Evolutionary conservation across 495 filamentous ascomycete genomes (phyloP), one percentile per base, ranked within the genome.

Genomic region (Lineolata rhizophorae): DNA sequence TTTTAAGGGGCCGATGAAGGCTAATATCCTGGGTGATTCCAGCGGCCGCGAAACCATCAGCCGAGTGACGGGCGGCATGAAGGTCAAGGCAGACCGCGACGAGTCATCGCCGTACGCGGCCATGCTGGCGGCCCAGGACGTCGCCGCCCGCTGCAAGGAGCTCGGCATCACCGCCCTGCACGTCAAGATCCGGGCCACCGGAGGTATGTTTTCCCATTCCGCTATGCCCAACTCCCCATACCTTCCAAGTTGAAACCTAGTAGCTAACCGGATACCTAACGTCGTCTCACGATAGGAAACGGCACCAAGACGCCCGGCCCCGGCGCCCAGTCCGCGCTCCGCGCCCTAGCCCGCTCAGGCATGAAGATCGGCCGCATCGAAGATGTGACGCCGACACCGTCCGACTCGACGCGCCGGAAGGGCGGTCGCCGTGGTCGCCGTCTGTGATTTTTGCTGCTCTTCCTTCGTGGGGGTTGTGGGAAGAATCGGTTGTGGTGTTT

Each of bases 21-120:
- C 72, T 78, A 62, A 80, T 61, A 52, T 53, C 46, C 59, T 62
- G 58, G 58, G 58, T 71, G 61, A 62, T 66, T 60, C 64, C 70
- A 92, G 81, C 62, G 87, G 87, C 63, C 87, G 87, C 63, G 87
- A 99, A 82, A 99, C 87, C 62, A 85, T 99, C 62, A 72, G 67
- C 71, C 83, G 87, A 75, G 83, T 99, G 38, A 99, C 87, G 47
- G 87, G 87, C 61, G 87, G 87, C 54, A 95, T 95, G 87, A 99
- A 99, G 70, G 87, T 99, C 67, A 99, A 99, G 76, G 87, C 87
- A 58, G 87, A 99, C 58, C 83, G 87, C 65, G 87, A 99, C 63
- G 87, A 99, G 70, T 94, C 84, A 40, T 94, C 84, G 30, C 87
- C 87, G 41, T 99, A 99, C 70, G 87, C 87, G 49, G 87, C 87